These are phyloP conservation scores for Nakataea oryzae DNA, from an alignment of 2,329 filamentous ascomycete species.

Conservation along the genomic window DNA sequence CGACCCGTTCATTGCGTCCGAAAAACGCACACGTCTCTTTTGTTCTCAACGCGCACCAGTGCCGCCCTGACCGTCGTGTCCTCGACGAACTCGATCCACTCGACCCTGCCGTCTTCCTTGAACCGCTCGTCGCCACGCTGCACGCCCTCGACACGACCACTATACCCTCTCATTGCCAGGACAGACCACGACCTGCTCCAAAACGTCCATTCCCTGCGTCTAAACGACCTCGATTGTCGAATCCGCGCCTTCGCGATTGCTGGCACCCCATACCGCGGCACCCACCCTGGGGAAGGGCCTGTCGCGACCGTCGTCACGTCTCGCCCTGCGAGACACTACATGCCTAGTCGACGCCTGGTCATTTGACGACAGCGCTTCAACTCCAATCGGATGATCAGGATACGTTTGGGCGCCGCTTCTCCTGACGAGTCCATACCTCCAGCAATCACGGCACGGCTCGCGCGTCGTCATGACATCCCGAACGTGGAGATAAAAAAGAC, in stretches of 20 bases:
- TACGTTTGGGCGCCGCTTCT: not conserved
- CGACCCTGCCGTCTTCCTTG: not conserved
- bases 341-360: not conserved
- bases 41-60: not conserved
- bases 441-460: conserved; percentile 23
- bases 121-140: not conserved
- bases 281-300: not conserved
- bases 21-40: not conserved
- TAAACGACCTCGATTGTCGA: not conserved
- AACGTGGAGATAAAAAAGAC: conserved; percentile 43
- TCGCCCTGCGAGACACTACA: not conserved
- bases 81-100: not conserved
- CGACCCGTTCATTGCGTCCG: not conserved
- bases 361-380: not conserved
- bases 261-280: too few species aligned
- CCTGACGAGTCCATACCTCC: not conserved
- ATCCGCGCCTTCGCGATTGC: not conserved
- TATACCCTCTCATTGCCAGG: not conserved
- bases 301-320: not conserved
- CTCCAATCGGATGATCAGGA: not conserved
- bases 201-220: not conserved
- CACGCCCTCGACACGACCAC: not conserved
- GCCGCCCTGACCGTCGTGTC: not conserved
- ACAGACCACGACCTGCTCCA: not conserved
- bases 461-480: conserved; percentile 50